phyloP scores from a whole-genome alignment of 2,329 filamentous ascomycete genomes.

The Fusarium burgessii region DNA sequence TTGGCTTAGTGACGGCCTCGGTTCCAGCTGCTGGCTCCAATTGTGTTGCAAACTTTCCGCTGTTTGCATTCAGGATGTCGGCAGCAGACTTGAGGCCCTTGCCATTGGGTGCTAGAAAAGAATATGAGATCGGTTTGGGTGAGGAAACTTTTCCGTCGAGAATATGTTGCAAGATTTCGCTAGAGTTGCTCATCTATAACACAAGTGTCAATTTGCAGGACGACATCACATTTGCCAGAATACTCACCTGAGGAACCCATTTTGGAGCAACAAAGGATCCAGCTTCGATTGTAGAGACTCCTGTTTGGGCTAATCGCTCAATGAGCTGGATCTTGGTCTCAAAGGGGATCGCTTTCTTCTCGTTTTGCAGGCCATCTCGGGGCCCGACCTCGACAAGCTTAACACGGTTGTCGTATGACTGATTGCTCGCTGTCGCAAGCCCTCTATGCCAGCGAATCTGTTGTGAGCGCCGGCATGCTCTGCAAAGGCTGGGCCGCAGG shows the following conservation, averaged over 20 bases:
- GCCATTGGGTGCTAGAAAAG: slow-evolving; percentile 83
- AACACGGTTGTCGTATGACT: slow-evolving; percentile 58
- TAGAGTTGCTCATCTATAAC: slow-evolving; percentile 81
- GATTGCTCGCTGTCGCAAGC: slow-evolving; percentile 56
- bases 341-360: slow-evolving; percentile 77
- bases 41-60: slow-evolving; percentile 63
- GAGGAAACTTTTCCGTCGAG: slow-evolving; percentile 68
- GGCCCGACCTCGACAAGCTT: slow-evolving; percentile 86
- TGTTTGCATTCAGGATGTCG: slow-evolving; percentile 64
- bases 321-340: slow-evolving; percentile 83
- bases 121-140: slow-evolving; percentile 73
- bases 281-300: slow-evolving; percentile 79
- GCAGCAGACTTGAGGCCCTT: slow-evolving; percentile 77
- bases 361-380: slow-evolving; percentile 88
- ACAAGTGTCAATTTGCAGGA: slow-evolving; percentile 22
- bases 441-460: slow-evolving; percentile 50
- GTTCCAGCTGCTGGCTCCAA: slow-evolving; percentile 56
- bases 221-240: neutral
- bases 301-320: slow-evolving; percentile 74
- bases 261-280: slow-evolving; percentile 86
- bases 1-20: slow-evolving; percentile 58
- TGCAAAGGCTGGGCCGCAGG: slow-evolving; percentile 54
- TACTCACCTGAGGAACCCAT: slow-evolving; percentile 81
- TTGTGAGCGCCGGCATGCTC: slow-evolving; percentile 53
- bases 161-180: slow-evolving; percentile 77